Evolutionary conservation across 495 filamentous ascomycete genomes (phyloP).

Genomic region (Copromyces sp.): DNA sequence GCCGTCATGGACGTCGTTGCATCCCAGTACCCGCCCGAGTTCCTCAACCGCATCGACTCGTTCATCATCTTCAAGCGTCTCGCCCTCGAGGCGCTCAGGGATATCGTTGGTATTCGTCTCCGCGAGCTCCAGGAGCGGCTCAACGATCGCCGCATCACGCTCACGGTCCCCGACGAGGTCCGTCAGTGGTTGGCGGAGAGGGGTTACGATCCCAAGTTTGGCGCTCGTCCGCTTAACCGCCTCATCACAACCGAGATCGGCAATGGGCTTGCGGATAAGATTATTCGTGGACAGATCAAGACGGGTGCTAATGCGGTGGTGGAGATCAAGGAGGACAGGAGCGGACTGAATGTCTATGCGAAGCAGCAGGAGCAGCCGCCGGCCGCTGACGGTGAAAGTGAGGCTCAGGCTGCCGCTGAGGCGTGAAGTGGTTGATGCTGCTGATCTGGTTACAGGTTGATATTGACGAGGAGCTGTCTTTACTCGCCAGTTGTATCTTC

Average conservation of each 20-base stretch:
- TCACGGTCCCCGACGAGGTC: slow-evolving; percentile 60
- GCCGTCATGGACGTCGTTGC: slow-evolving; percentile 87
- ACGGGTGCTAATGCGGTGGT: slow-evolving; percentile 63
- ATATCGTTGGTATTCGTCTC: slow-evolving; percentile 89
- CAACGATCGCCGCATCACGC: slow-evolving; percentile 71
- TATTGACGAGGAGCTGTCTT: too few relatives aligned
- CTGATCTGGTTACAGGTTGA: background rate
- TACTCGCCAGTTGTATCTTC: background rate
- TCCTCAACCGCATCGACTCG: slow-evolving; percentile 91
- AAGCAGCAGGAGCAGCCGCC: background rate
- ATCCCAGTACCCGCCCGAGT: slow-evolving; percentile 73
- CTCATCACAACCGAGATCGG: slow-evolving; percentile 82
- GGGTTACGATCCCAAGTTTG: slow-evolving; percentile 85
- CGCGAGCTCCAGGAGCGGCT: slow-evolving; percentile 76
- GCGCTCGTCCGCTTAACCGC: slow-evolving; percentile 86
- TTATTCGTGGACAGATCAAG: slow-evolving; percentile 77
- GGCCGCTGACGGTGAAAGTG: background rate
- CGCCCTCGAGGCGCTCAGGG: slow-evolving; percentile 64
- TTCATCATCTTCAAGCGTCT: slow-evolving; percentile 93
- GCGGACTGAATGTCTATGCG: slow-evolving; percentile 35
- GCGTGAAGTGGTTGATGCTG: background rate
- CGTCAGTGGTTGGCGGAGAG: slow-evolving; percentile 77
- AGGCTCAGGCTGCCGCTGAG: background rate
- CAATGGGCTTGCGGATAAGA: slow-evolving; percentile 79
- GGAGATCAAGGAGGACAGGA: slow-evolving; percentile 45